Evolutionary conservation across 2,329 filamentous ascomycete genomes (phyloP), one percentile per base, ranked within the genome.

Genomic region (Colletotrichum sp.): DNA sequence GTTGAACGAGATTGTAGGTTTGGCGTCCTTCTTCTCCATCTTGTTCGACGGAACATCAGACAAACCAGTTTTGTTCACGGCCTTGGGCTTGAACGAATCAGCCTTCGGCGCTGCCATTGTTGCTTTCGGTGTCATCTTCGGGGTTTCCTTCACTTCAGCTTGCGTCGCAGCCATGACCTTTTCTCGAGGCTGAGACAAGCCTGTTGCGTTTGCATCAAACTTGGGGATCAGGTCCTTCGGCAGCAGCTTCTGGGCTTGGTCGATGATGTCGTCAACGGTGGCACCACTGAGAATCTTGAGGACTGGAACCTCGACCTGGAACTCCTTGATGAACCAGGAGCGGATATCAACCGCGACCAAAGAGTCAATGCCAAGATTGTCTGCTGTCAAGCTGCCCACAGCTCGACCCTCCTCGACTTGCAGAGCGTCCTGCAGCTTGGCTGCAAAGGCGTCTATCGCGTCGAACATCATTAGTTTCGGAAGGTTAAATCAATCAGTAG

Each of bases 271-370:
- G 2, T 57, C 62, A 24, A 80, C 63, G 3, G 78, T 78, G 2
- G 71, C 78, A 4, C 84, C 85, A 7, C 84, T 80, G 1, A 89
- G 78, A 59, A 90, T 82, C 74, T 87, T 88, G 13, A 89, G 80
- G 1, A 89, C 83, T 0, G 87, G 85, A 2, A 90, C 81, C 59
- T 89, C 85, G 1, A 86, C 80, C 1, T 83, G 76, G 0, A 89
- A 57, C 65, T 87, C 82, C 71, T 87, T 88, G 39, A 85, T 65
- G 72, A 89, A 88, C 88, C 88, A 90, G 12, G 85, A 82, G 3
- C 88, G 84, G 6, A 86, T 86, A 82, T 80, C 80, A 16, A 81
- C 77, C 3, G 80, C 81, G 2, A 81, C 76, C 12, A 83, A 75
- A 13, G 80, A 80, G 72, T 82, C 80, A 18, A 81, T 72, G 44